Evolutionary conservation across 495 filamentous ascomycete genomes (phyloP).

Genomic region (Pyronema omphalodes): DNA sequence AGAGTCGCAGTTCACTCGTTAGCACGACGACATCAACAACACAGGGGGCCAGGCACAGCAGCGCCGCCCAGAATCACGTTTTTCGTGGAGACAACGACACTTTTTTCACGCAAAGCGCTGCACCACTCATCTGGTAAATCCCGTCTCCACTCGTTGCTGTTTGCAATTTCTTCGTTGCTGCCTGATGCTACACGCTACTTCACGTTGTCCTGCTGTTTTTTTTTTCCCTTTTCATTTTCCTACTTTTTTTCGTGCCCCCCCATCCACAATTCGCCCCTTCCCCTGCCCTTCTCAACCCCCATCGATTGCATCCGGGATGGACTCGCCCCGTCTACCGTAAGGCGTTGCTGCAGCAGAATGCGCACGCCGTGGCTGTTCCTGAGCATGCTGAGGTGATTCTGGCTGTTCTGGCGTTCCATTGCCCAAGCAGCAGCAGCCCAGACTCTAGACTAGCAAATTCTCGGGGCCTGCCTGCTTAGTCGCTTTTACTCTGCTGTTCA

Average conservation of each 20-base stretch:
- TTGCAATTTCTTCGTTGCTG: no score
- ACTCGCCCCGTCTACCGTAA: neutral
- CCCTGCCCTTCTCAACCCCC: no score
- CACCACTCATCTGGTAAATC: neutral
- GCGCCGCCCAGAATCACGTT: slow-evolving; percentile 1
- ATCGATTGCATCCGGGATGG: no score
- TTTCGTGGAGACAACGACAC: neutral
- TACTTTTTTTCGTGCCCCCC: neutral
- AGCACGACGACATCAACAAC: neutral
- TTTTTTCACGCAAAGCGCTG: neutral
- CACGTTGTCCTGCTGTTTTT: neutral
- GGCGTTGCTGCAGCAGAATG: neutral
- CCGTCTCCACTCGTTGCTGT: neutral
- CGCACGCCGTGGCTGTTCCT: neutral
- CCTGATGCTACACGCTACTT: no score
- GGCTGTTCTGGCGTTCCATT: no score
- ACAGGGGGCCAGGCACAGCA: neutral
- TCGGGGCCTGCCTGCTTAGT: neutral
- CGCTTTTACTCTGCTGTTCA: no score
- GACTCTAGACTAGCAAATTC: slow-evolving; percentile 1
- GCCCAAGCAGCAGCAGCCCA: no score
- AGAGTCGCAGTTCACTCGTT: neutral
- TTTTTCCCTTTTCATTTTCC: neutral
- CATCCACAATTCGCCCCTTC: neutral
- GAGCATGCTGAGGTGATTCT: neutral